Conservation (phyloP, 75 land plant genomes). For the Pinus tabuliformis region DNA sequence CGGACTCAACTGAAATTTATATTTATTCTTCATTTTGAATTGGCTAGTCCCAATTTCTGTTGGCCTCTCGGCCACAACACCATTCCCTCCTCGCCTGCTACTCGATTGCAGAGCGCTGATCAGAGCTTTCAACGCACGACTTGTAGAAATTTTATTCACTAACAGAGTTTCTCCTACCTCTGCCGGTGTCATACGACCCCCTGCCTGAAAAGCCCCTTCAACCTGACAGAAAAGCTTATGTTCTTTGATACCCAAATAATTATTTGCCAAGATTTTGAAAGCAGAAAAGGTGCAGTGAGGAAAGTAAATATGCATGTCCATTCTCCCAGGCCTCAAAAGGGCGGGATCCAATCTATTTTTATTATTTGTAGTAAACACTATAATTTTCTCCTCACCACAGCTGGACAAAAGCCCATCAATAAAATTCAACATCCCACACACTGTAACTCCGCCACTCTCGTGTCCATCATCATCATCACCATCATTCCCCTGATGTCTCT, state of each 20-base stretch:
- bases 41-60: too few species aligned
- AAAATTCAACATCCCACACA: too few species aligned
- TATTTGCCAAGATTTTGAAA: conserved; percentile 71
- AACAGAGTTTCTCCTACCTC: conserved; percentile 70
- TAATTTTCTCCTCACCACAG: too few species aligned
- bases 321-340: conserved; percentile 62
- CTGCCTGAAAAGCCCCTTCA: conserved; percentile 51
- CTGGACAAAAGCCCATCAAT: too few species aligned
- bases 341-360: conserved; percentile 30
- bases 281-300: conserved; percentile 58
- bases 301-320: conserved; percentile 60
- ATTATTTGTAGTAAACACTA: too few species aligned
- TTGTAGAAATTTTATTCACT: conserved; percentile 41
- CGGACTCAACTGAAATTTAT: too few species aligned
- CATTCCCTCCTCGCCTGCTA: too few species aligned
- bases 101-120: conserved; percentile 26
- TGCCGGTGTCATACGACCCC: conserved; percentile 45
- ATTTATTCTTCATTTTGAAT: too few species aligned
- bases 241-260: neutral
- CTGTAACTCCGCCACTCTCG: too few species aligned
- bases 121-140: conserved; percentile 62
- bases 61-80: too few species aligned
- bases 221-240: conserved; percentile 48
- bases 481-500: neutral
- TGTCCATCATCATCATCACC: too few species aligned